phyloP scores from a whole-genome alignment of 805 yeast genomes.

The Yarrowia sp. region DNA sequence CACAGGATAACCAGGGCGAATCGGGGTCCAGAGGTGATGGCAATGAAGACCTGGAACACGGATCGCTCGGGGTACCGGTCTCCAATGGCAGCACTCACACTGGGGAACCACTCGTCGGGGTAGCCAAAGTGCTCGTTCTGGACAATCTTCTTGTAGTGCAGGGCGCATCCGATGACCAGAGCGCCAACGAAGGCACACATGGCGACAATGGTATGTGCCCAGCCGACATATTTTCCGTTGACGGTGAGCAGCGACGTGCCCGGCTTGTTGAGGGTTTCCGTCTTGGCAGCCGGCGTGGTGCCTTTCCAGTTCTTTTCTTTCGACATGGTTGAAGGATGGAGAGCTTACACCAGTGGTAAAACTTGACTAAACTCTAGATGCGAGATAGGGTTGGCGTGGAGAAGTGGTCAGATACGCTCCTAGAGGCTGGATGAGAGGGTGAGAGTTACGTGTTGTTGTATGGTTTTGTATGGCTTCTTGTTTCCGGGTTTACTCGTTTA shows the following conservation, averaged over 20 bases:
- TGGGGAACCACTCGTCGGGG: slow-evolving; percentile 98
- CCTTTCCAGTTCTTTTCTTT: slow-evolving; percentile 25
- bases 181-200: slow-evolving; percentile 71
- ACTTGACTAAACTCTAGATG: not conserved
- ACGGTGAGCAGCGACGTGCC: slow-evolving; percentile 18
- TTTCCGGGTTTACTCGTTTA: not conserved
- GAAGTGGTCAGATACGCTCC: not conserved
- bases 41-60: slow-evolving; percentile 85
- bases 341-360: not conserved
- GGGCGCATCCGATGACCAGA: slow-evolving; percentile 63
- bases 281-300: not conserved
- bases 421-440: no score
- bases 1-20: slow-evolving; percentile 59
- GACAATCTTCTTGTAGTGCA: slow-evolving; percentile 88
- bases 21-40: slow-evolving; percentile 90
- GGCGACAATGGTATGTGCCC: slow-evolving; percentile 25
- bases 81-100: slow-evolving; percentile 95
- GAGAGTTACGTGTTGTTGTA: not conserved
- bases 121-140: slow-evolving; percentile 82
- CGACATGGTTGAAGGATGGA: slow-evolving; percentile 2
- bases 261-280: slow-evolving; percentile 23
- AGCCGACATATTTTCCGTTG: slow-evolving; percentile 19
- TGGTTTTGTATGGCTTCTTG: not conserved
- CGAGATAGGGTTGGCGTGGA: slow-evolving; percentile 17
- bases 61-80: slow-evolving; percentile 96